A percentile compares a stretch with the other conserved stretches of the same genome.
phyloP scores from a whole-genome alignment of 1,139 yeast species.

The Sugiyamaella neomexicana region DNA sequence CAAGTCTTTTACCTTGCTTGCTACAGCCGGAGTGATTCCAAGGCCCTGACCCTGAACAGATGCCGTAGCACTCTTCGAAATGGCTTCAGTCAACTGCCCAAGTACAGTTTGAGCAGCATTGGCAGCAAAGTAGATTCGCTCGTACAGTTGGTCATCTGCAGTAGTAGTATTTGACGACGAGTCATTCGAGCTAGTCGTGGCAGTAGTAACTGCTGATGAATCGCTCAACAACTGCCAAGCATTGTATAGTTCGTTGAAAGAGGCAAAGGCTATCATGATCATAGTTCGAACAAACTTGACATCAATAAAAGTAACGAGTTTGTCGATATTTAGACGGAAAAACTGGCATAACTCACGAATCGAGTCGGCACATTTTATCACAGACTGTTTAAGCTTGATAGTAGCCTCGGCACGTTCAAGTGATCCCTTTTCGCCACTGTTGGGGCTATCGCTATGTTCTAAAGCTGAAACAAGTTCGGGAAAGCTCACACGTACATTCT shows the following conservation, averaged over 20 bases:
- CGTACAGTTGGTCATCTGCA: constrained; percentile 74
- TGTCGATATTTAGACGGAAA: constrained; percentile 29
- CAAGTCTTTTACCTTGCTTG: constrained; percentile 71
- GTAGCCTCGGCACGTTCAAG: constrained; percentile 17
- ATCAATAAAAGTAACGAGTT: constrained; percentile 49
- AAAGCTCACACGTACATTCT: constrained; percentile 48
- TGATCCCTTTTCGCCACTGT: constrained; percentile 10
- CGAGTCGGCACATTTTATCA: constrained; percentile 27
- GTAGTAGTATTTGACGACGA: constrained; percentile 47
- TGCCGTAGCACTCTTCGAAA: constrained; percentile 68
- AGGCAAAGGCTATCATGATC: constrained; percentile 67
- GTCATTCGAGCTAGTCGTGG: constrained; percentile 19
- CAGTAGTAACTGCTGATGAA: constrained; percentile 34
- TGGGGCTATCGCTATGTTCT: constrained; percentile 26
- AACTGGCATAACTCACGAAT: constrained; percentile 28
- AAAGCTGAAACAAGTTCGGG: constrained; percentile 33
- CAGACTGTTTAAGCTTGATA: constrained; percentile 14
- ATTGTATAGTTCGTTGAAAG: constrained; percentile 72
- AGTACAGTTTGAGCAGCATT: constrained; percentile 77
- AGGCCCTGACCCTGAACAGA: constrained; percentile 40
- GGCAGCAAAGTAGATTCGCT: constrained; percentile 71
- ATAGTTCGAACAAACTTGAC: constrained; percentile 71
- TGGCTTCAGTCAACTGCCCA: constrained; percentile 73
- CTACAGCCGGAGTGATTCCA: constrained; percentile 47
- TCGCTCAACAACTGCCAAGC: constrained; percentile 54